phyloP scores from a whole-genome alignment of 176 grass and related monocot genomes.

The Aegilops longissima region DNA sequence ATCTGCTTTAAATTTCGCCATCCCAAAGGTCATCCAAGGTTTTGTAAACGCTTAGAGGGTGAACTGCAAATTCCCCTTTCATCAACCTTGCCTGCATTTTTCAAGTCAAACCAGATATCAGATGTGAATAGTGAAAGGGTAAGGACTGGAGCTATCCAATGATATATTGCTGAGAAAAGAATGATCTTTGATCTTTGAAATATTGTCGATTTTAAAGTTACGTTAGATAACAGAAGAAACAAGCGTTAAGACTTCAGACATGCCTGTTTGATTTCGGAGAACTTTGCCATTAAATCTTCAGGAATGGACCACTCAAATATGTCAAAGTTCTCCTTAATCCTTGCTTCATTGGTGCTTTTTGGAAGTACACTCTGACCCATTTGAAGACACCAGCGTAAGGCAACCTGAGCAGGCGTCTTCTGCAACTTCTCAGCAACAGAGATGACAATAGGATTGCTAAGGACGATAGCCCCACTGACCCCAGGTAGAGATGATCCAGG shows the following conservation, averaged over 20 bases:
- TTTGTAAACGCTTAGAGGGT: conserved; percentile 36
- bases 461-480: conserved; percentile 12
- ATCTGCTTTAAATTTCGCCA: conserved; percentile 43
- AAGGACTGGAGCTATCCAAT: not conserved
- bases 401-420: conserved; percentile 54
- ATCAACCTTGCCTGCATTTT: conserved; percentile 38
- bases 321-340: conserved; percentile 47
- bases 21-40: conserved; percentile 62
- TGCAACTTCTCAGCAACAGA: conserved; percentile 40
- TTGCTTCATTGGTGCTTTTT: conserved; percentile 48
- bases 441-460: conserved; percentile 37
- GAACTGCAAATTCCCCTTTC: conserved; percentile 12
- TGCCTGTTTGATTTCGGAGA: conserved; percentile 53
- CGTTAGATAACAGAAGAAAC: not conserved
- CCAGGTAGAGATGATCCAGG: conserved; percentile 30
- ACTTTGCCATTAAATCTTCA: conserved; percentile 37
- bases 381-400: conserved; percentile 50
- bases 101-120: conserved; percentile 2
- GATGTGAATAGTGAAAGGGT: not conserved
- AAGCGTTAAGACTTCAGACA: not conserved
- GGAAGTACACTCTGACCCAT: conserved; percentile 50
- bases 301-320: conserved; percentile 55
- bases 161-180: not conserved
- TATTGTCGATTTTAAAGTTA: not conserved
- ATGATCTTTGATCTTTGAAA: not conserved